Evolutionary conservation across 2,329 filamentous ascomycete genomes (phyloP).

Genomic region (Aureobasidium sp.): DNA sequence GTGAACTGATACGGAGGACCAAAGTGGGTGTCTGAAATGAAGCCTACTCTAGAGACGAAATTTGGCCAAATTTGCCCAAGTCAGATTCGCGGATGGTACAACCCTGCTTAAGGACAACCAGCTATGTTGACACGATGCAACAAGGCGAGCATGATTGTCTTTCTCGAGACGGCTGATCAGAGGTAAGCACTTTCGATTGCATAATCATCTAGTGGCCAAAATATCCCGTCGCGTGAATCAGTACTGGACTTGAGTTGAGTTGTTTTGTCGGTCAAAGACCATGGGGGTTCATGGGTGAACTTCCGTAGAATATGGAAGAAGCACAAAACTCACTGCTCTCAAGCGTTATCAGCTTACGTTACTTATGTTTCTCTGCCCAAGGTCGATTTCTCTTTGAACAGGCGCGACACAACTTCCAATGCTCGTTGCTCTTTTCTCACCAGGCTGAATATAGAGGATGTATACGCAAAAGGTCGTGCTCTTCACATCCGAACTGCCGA

Average conservation of each 20-base stretch:
- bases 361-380: no score
- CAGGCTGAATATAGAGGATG: rapidly evolving
- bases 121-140: not conserved
- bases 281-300: no score
- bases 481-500: not conserved
- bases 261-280: no score
- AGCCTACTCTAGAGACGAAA: not conserved
- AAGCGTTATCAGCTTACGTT: no score
- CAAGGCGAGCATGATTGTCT: not conserved
- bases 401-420: not conserved
- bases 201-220: no score
- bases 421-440: not conserved
- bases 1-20: not conserved
- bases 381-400: no score
- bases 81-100: not conserved
- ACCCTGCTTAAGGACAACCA: not conserved
- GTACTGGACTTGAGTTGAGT: no score
- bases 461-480: not conserved
- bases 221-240: not conserved
- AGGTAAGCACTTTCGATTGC: not conserved
- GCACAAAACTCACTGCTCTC: no score
- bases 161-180: not conserved
- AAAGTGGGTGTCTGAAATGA: not conserved
- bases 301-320: no score
- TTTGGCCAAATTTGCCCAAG: not conserved